Evolutionary conservation across 2,329 filamentous ascomycete species (phyloP).

Genomic region (Sclerotinia borealis): DNA sequence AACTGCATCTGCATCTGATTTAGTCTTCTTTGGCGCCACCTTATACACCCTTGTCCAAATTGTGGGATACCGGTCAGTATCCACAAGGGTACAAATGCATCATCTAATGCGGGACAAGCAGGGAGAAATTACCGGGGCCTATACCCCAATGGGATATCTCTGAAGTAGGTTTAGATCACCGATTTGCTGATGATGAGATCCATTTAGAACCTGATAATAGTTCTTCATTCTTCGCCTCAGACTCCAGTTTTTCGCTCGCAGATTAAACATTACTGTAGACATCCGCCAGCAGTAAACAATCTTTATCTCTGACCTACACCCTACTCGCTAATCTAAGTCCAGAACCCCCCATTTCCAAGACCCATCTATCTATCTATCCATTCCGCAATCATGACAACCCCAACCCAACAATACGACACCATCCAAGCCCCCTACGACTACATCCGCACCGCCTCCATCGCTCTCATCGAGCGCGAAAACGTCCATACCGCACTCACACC

Average conservation of each 20-base stretch:
- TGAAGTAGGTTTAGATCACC: background rate
- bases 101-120: background rate
- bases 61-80: background rate
- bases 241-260: no score
- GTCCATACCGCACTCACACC: constrained; percentile 17
- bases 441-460: constrained; percentile 18
- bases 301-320: background rate
- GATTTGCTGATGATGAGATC: background rate
- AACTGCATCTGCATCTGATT: no score
- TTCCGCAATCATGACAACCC: constrained; percentile 15
- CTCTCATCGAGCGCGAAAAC: constrained; percentile 23
- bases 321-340: background rate
- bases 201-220: no score
- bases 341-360: background rate
- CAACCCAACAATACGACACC: constrained; percentile 19
- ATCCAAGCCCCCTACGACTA: constrained; percentile 23
- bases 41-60: background rate
- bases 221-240: no score
- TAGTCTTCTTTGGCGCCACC: no score
- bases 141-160: background rate
- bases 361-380: background rate
- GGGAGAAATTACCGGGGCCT: background rate
- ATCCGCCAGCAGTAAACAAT: no score
- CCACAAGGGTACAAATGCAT: background rate
- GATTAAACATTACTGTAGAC: no score